A percentile compares a stretch with the other conserved stretches of the same genome.
Conservation (phyloP, 2,329 filamentous ascomycete species). For the Rugonectria rugulosa region DNA sequence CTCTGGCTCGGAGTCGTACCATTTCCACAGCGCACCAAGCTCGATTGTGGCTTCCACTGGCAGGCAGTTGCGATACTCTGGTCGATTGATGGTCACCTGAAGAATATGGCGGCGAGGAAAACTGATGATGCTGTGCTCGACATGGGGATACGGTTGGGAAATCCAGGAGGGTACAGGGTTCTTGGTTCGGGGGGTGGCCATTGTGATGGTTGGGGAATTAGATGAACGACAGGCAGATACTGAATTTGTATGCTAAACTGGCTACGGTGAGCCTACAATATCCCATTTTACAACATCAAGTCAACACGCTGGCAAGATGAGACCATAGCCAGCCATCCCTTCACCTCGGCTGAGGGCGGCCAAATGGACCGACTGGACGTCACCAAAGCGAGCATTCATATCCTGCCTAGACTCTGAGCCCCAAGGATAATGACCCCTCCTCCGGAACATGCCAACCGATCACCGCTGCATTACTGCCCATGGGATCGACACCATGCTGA, state of each 20-base stretch:
- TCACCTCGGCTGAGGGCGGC: slow-evolving; percentile 20
- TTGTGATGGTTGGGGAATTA: slow-evolving; percentile 7
- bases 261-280: not conserved
- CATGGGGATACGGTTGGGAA: slow-evolving; percentile 40
- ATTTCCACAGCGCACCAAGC: slow-evolving; percentile 56
- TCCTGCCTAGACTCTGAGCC: not conserved
- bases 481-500: slow-evolving; percentile 6
- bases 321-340: not conserved
- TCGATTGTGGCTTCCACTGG: slow-evolving; percentile 45
- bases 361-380: not conserved
- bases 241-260: not conserved
- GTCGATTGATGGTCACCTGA: slow-evolving; percentile 54
- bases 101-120: slow-evolving; percentile 52
- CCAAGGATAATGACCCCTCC: not conserved
- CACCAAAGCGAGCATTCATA: not conserved
- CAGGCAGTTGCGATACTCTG: slow-evolving; percentile 52
- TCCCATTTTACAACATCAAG: slow-evolving; percentile 3
- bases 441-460: not conserved
- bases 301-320: not conserved
- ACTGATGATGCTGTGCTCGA: slow-evolving; percentile 44
- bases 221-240: not conserved
- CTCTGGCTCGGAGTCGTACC: slow-evolving; percentile 58
- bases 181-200: slow-evolving; percentile 35
- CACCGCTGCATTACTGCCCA: not conserved
- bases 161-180: slow-evolving; percentile 46